phyloP scores from a whole-genome alignment of 2,329 filamentous ascomycete species.

The Ilyonectria robusta region DNA sequence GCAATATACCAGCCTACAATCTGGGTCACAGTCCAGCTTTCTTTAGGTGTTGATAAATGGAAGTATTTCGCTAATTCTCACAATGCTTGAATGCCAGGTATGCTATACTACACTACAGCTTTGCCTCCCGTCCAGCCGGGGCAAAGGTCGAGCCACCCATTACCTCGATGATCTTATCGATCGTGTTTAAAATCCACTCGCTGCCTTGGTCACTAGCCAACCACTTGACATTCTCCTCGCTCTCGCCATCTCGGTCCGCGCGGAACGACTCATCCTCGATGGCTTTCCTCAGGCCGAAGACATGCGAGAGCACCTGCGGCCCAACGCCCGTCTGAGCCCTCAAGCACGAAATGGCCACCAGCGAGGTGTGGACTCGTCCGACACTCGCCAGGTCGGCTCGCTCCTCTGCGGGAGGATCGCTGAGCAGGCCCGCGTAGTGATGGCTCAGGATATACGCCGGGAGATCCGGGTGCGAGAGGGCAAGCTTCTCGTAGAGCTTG shows the following conservation, averaged over 20 bases:
- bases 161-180: conserved; percentile 61
- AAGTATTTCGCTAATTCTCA: conserved; percentile 14
- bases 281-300: conserved; percentile 85
- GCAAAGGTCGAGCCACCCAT: conserved; percentile 62
- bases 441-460: conserved; percentile 83
- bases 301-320: conserved; percentile 84
- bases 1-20: neutral
- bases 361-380: conserved; percentile 79
- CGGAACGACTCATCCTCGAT: conserved; percentile 75
- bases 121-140: conserved; percentile 39
- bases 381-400: conserved; percentile 65
- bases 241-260: conserved; percentile 51
- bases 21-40: too few species aligned
- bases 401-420: conserved; percentile 70
- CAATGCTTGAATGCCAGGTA: neutral
- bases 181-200: conserved; percentile 62
- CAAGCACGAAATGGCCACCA: conserved; percentile 82
- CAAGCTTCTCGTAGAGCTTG: conserved; percentile 80
- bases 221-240: conserved; percentile 55
- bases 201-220: conserved; percentile 62
- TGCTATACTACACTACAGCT: conserved; percentile 31
- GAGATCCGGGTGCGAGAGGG: conserved; percentile 83
- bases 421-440: conserved; percentile 82
- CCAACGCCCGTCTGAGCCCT: conserved; percentile 86
- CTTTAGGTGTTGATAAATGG: neutral